phyloP scores from a whole-genome alignment of 495 filamentous ascomycete species.

The Neurospora tetrasperma region DNA sequence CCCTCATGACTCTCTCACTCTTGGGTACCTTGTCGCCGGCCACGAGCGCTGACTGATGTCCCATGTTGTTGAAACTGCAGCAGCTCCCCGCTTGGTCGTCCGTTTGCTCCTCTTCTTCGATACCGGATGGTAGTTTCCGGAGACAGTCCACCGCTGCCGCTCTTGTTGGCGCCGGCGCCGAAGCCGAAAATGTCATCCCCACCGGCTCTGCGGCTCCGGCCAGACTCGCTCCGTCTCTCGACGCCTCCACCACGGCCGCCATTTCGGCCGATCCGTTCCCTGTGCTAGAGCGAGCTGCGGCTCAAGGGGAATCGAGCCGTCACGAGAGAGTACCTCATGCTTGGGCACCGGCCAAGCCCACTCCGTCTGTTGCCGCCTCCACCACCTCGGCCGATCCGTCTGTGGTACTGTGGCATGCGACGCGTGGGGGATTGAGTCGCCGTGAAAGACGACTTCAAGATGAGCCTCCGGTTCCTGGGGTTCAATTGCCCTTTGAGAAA shows the following conservation, averaged over 20 bases:
- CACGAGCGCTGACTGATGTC: background rate
- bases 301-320: background rate
- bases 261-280: background rate
- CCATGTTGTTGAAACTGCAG: background rate
- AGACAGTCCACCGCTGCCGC: background rate
- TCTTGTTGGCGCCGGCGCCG: background rate
- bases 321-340: background rate
- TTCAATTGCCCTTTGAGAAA: background rate
- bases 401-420: background rate
- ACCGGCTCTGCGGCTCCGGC: conserved; percentile 9
- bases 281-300: background rate
- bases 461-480: background rate
- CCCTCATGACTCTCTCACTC: background rate
- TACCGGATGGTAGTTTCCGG: background rate
- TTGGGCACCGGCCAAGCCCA: background rate
- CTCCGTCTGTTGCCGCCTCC: conserved; percentile 1
- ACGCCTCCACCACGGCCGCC: background rate
- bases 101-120: background rate
- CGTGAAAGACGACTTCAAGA: conserved; percentile 1
- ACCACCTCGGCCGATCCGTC: background rate
- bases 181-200: background rate
- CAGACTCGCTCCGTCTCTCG: conserved; percentile 13
- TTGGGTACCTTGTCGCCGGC: background rate
- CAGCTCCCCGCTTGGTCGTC: background rate
- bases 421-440: background rate